Percentiles rank a stretch among this genome's conserved stretches.
Evolutionary conservation across 768 basidiomycete species (phyloP).

Genomic region (Macrocybe gigantea): DNA sequence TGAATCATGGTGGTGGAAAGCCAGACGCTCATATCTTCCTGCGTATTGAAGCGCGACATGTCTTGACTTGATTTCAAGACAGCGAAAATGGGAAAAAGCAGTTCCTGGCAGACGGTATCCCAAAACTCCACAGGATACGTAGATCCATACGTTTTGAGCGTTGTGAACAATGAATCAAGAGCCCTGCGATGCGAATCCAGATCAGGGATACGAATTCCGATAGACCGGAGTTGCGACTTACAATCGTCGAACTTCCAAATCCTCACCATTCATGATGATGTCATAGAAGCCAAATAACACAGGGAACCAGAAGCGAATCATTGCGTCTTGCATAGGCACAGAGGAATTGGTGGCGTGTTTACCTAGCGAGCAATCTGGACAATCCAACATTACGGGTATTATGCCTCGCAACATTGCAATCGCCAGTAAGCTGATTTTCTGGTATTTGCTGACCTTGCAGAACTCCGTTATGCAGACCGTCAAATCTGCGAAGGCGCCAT

Average conservation of each 20-base stretch:
- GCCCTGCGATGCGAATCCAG: slow-evolving; percentile 49
- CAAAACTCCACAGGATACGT: slow-evolving; percentile 90
- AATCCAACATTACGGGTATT: slow-evolving; percentile 86
- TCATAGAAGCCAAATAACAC: slow-evolving; percentile 97
- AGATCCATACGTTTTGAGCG: slow-evolving; percentile 84
- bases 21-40: slow-evolving; percentile 99
- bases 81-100: slow-evolving; percentile 97
- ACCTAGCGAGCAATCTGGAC: slow-evolving; percentile 55
- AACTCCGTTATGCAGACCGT: slow-evolving; percentile 98
- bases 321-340: slow-evolving; percentile 63
- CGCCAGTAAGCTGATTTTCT: slow-evolving; percentile 93
- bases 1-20: slow-evolving; percentile 98
- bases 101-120: slow-evolving; percentile 95
- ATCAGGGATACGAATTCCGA: background rate
- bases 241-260: slow-evolving; percentile 94
- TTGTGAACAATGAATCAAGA: slow-evolving; percentile 92
- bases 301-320: slow-evolving; percentile 98
- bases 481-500: slow-evolving; percentile 93
- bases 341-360: slow-evolving; percentile 19
- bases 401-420: slow-evolving; percentile 95
- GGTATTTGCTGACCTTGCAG: slow-evolving; percentile 98
- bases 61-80: slow-evolving; percentile 92
- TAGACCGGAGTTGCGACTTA: slow-evolving; percentile 35
- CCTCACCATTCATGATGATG: slow-evolving; percentile 99
- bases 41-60: slow-evolving; percentile 86